Evolutionary conservation across 805 yeast species (phyloP).

Genomic region (Lipomyces starkeyi): DNA sequence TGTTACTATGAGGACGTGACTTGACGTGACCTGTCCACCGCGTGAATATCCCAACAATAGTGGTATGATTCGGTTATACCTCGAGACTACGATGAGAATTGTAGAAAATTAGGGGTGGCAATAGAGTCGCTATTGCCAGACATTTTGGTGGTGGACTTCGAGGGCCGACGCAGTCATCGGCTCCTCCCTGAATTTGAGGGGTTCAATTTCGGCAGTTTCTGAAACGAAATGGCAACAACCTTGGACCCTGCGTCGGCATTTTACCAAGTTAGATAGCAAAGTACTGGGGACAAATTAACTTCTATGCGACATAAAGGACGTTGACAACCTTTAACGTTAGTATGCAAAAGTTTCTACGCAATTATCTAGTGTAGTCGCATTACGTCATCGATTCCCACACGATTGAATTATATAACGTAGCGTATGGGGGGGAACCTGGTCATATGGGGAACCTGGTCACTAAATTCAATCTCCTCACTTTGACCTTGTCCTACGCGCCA

Average conservation of each 20-base stretch:
- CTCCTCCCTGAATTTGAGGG: no score
- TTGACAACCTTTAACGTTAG: not conserved
- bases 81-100: not conserved
- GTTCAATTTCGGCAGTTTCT: no score
- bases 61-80: not conserved
- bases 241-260: no score
- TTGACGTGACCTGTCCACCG: not conserved
- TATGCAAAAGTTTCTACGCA: no score
- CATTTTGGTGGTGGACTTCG: not conserved
- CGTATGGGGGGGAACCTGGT: no score
- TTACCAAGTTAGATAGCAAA: no score
- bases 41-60: not conserved
- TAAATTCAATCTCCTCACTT: no score
- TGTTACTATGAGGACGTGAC: not conserved
- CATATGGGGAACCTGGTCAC: no score
- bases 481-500: no score
- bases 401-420: not conserved
- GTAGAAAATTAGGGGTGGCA: not conserved
- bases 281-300: no score
- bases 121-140: not conserved
- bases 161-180: not conserved
- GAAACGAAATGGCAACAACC: no score
- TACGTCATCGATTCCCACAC: not conserved
- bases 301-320: not conserved
- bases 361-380: not conserved